A percentile compares a stretch with the other conserved stretches of the same genome.
Evolutionary conservation across 805 yeast species (phyloP).

Genomic region (Hanseniaspora vineae): DNA sequence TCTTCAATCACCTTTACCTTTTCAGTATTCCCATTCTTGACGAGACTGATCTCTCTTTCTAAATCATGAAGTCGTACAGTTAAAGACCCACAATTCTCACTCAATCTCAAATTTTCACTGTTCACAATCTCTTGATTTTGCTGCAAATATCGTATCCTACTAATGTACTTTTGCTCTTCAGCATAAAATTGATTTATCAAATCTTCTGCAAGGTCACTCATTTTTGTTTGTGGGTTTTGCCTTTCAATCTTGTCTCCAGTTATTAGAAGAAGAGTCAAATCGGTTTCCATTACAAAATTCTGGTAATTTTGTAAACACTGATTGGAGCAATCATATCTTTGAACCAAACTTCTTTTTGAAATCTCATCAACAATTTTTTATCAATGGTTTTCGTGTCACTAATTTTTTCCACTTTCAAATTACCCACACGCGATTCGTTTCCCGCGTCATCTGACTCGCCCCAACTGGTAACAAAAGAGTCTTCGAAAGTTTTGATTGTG

Average conservation of each 20-base stretch:
- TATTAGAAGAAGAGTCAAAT: too few species aligned
- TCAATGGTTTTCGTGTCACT: not conserved
- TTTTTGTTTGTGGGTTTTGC: too few species aligned
- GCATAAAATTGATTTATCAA: not conserved
- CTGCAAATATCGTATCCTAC: too few species aligned
- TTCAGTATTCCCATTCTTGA: too few species aligned
- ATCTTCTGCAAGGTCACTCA: too few species aligned
- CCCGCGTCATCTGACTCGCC: not conserved
- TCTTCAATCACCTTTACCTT: too few species aligned
- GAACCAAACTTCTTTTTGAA: conserved; percentile 3
- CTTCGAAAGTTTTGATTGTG: conserved; percentile 34
- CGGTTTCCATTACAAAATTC: not conserved
- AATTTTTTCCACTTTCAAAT: conserved; percentile 2
- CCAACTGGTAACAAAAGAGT: conserved; percentile 12
- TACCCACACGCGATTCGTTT: not conserved
- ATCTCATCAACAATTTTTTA: not conserved
- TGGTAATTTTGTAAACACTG: conserved; percentile 3
- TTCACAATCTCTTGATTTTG: too few species aligned
- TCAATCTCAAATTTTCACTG: not conserved
- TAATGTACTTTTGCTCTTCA: not conserved
- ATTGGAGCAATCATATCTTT: conserved; percentile 4
- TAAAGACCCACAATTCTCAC: not conserved
- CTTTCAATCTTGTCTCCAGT: too few species aligned
- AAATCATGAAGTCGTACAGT: not conserved
- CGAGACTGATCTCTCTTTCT: too few species aligned